phyloP scores from a whole-genome alignment of 2,329 filamentous ascomycete species.

The Penicillium sp. region DNA sequence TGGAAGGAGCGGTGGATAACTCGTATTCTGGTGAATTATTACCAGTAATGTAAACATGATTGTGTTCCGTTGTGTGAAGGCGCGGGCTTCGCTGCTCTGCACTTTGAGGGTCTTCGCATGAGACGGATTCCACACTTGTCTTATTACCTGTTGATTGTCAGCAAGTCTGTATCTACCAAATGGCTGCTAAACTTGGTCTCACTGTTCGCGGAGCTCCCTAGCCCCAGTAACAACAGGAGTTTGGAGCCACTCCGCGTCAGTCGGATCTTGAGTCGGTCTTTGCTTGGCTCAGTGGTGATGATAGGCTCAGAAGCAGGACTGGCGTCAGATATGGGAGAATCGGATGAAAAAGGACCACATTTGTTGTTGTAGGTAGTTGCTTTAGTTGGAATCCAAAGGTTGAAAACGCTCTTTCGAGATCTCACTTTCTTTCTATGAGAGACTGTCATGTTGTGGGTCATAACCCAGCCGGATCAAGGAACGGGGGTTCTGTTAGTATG shows the following conservation, averaged over 20 bases:
- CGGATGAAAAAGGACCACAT: slow-evolving; percentile 14
- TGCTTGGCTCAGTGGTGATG: slow-evolving; percentile 12
- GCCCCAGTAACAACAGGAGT: slow-evolving; percentile 36
- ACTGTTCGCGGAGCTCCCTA: slow-evolving; percentile 31
- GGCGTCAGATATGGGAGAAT: slow-evolving; percentile 26
- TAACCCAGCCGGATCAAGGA: background rate
- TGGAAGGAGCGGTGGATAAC: slow-evolving; percentile 5
- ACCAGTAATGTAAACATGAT: background rate
- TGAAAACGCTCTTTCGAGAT: slow-evolving; percentile 27
- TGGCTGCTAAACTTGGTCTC: background rate
- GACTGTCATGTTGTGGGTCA: slow-evolving; percentile 23
- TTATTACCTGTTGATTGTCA: slow-evolving; percentile 16
- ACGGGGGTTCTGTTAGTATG: background rate
- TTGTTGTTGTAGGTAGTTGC: slow-evolving; percentile 12
- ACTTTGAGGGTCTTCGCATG: slow-evolving; percentile 4
- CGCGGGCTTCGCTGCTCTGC: background rate
- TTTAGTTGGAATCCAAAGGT: slow-evolving; percentile 24
- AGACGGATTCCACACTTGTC: slow-evolving; percentile 12
- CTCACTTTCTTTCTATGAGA: slow-evolving; percentile 17
- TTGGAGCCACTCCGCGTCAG: slow-evolving; percentile 39
- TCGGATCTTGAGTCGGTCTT: slow-evolving; percentile 30
- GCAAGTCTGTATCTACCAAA: background rate
- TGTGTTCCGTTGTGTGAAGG: background rate
- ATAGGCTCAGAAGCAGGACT: slow-evolving; percentile 23
- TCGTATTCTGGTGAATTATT: slow-evolving; percentile 5